Evolutionary conservation across 1,284 basidiomycete species (phyloP).

Genomic region (Singerocomus inundabilis): DNA sequence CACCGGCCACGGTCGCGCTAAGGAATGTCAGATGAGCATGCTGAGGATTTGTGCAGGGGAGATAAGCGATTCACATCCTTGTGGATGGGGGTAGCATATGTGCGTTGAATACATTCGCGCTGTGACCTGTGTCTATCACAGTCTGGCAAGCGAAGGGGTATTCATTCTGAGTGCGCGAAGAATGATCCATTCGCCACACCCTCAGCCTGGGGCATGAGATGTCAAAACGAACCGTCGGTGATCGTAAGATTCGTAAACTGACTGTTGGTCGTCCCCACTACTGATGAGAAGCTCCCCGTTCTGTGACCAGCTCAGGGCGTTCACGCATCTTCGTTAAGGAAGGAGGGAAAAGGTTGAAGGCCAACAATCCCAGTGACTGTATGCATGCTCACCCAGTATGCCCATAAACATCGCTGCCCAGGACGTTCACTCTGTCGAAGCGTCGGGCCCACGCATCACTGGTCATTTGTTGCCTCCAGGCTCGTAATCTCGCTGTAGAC

Average conservation of each 20-base stretch:
- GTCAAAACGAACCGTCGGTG: slow-evolving; percentile 27
- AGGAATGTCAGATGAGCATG: slow-evolving; percentile 14
- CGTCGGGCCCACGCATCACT: slow-evolving; percentile 29
- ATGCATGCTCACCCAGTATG: slow-evolving; percentile 58
- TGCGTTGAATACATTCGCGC: slow-evolving; percentile 84
- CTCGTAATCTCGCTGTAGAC: slow-evolving; percentile 27
- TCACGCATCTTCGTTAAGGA: slow-evolving; percentile 62
- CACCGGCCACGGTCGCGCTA: slow-evolving; percentile 78
- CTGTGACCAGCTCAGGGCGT: slow-evolving; percentile 81
- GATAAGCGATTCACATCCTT: slow-evolving; percentile 49
- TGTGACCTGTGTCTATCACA: slow-evolving; percentile 77
- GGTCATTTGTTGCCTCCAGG: slow-evolving; percentile 24
- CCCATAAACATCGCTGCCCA: slow-evolving; percentile 54
- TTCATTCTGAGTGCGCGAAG: slow-evolving; percentile 31
- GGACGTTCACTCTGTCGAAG: slow-evolving; percentile 59
- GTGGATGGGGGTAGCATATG: slow-evolving; percentile 78
- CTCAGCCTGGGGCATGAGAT: slow-evolving; percentile 46
- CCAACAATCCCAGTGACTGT: neutral
- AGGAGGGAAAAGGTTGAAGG: neutral
- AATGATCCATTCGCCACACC: slow-evolving; percentile 61
- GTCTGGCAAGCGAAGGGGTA: slow-evolving; percentile 64
- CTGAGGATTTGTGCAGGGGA: neutral
- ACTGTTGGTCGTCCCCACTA: slow-evolving; percentile 85
- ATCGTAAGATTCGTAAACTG: slow-evolving; percentile 32
- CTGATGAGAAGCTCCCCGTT: slow-evolving; percentile 74